Base-by-base conservation (phyloP, 2,329 filamentous ascomycete genomes). In the Coniochaeta pulveracea region DNA sequence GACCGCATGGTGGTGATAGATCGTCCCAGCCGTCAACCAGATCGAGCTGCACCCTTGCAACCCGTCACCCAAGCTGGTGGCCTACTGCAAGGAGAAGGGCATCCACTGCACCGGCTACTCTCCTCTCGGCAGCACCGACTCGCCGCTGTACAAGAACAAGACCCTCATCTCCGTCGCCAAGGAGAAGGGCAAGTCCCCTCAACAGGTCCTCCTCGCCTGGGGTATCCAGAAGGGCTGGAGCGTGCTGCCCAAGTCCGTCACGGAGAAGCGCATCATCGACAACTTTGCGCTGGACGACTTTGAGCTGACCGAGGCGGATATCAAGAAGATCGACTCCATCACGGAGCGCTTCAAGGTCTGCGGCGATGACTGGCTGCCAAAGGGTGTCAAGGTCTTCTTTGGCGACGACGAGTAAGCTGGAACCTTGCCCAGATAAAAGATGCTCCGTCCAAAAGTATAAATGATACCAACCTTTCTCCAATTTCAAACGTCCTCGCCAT, bases 201-300 rank as follows among this genome's bases (percentile, higher is more conserved):
- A 86, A 63, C 81, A 93, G 66, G 72, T 86, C 34, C 61, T 91
- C 47, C 61, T 93, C 42, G 64, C 76, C 47, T 93, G 85, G 84
- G 85, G 84, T 42, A 61, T 93, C 35, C 74, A 82, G 54, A 77
- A 85, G 51, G 84, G 80, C 38, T 85, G 79, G 65, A 81, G 75
- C 43, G 84, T 93, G 34, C 85, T 93, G 47, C 85, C 85, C 48
- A 93, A 93, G 70, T 81, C 73, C 34, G 80, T 88, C 37, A 86
- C 73, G 43, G 70, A 76, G 44, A 65, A 64, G 34, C 72, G 85
- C 26, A 86, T 93, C 48, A 66, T 81, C 57, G 72, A 63, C 41
- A 93, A 93, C 67, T 84, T 76, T 46, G 72, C 80, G 25, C 51
- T 84, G 34, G 73, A 86, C 54, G 82, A 79, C 34, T 89, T 77